These are phyloP conservation scores for Fusarium sp. DNA, from an alignment of 2,329 filamentous ascomycete species.

Conservation along the genomic window DNA sequence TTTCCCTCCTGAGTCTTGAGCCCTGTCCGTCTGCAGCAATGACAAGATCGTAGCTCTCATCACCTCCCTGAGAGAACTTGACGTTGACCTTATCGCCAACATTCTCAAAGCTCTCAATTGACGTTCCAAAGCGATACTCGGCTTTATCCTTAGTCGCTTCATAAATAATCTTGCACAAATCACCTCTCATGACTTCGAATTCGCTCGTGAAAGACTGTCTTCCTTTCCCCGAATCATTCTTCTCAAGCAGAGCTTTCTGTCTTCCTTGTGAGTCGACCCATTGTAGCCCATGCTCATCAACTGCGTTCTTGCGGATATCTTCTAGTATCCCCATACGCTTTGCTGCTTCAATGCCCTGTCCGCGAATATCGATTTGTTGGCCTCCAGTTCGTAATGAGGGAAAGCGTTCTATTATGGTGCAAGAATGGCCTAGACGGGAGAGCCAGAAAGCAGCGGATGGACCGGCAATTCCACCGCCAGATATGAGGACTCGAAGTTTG, in stretches of 20 bases:
- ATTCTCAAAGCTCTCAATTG: conserved; percentile 24
- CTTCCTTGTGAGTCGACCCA: conserved; percentile 57
- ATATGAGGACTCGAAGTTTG: conserved; percentile 60
- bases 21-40: conserved; percentile 32
- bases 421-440: conserved; percentile 50
- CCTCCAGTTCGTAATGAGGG: conserved; percentile 53
- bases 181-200: conserved; percentile 70
- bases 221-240: conserved; percentile 54
- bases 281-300: conserved; percentile 54
- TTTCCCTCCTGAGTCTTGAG: conserved; percentile 10
- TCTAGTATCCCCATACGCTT: conserved; percentile 55
- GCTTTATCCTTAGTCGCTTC: conserved; percentile 49
- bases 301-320: conserved; percentile 58
- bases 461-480: conserved; percentile 60
- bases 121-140: conserved; percentile 28
- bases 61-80: conserved; percentile 1
- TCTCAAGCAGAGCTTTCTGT: conserved; percentile 53
- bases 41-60: conserved; percentile 30
- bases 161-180: conserved; percentile 64
- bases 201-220: conserved; percentile 63
- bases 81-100: conserved; percentile 21
- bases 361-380: conserved; percentile 60
- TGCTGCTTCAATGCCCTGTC: conserved; percentile 55
- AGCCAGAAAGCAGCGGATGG: conserved; percentile 58
- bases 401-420: conserved; percentile 59